Conservation (phyloP, 768 basidiomycete species). For the Sarcomyxa edulis region DNA sequence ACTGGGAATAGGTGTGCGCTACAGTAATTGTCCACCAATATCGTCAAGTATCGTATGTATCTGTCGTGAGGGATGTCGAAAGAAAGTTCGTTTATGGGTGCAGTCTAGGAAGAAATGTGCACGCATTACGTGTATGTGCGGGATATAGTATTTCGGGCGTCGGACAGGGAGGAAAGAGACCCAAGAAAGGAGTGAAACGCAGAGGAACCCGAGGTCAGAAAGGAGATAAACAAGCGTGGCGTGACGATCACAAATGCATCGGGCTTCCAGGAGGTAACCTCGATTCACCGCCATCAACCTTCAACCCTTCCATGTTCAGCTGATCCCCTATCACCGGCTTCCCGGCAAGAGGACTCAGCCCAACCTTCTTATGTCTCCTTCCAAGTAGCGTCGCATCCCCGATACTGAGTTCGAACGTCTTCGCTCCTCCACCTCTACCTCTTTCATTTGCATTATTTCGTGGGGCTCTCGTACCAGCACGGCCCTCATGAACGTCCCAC, state of each 20-base stretch:
- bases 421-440: constrained; percentile 4
- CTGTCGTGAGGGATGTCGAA: no score
- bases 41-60: no score
- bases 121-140: no score
- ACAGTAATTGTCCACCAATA: no score
- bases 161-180: no score
- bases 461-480: constrained; percentile 5
- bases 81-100: no score
- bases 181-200: no score
- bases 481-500: constrained; percentile 3
- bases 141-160: no score
- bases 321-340: constrained; percentile 21
- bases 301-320: constrained; percentile 18
- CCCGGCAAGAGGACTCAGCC: constrained; percentile 28
- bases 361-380: constrained; percentile 46
- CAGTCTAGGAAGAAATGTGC: no score
- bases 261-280: constrained; percentile 16
- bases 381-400: constrained; percentile 85
- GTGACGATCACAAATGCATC: constrained; percentile 15
- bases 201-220: no score
- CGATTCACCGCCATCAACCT: constrained; percentile 10
- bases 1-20: no score
- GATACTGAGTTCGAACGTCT: constrained; percentile 80
- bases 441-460: background rate
- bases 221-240: background rate